Evolutionary conservation across 345 rosid species (phyloP), one percentile per base, ranked within the genome.

Genomic region (Leavenworthia alabamica): DNA sequence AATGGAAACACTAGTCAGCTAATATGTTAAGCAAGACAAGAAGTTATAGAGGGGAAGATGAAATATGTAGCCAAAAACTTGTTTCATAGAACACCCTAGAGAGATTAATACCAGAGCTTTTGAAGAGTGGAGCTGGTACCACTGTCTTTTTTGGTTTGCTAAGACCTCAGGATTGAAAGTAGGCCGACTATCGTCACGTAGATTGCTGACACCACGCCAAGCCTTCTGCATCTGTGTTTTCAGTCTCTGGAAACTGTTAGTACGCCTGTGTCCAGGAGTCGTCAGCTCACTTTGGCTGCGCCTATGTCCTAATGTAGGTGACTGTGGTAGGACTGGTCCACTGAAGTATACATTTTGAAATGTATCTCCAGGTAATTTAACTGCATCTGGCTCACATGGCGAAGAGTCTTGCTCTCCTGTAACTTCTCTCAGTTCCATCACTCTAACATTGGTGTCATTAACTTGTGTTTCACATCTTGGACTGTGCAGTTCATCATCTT

Each of bases 91-190:
- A 55, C 41, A 46, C 44, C 16, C 64, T 42, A 64, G 55, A 50
- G 62, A 71, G 71, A 43, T 23, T 56, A 28, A 60, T 85, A 89
- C 99, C 96, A 56, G 62, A 74, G 88, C 52, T 75, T 82, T 86
- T 36, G 96, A 83, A 47, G 96, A 83, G 71, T 89, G 90, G 61
- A 82, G 83, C 89, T 83, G 97, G 68, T 85, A 89, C 98, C 98
- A 92, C 85, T 83, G 93, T 32, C 97, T 86, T 73, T 92, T 92
- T 70, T 89, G 98, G 77, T 86, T 83, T 9, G 98, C 96, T 80
- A 89, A 71, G 52, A 89, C 84, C 85, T 92, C 98, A 1, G 97
- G 98, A 68, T 92, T 92, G 80, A 89, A 92, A 69, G 73, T 79
- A 24, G 81, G 72, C 10, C 51, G 56, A 52, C 64, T 74, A 28